Evolutionary conservation across 2,329 filamentous ascomycete genomes (phyloP).

Genomic region (Tricladium varicosporioides): DNA sequence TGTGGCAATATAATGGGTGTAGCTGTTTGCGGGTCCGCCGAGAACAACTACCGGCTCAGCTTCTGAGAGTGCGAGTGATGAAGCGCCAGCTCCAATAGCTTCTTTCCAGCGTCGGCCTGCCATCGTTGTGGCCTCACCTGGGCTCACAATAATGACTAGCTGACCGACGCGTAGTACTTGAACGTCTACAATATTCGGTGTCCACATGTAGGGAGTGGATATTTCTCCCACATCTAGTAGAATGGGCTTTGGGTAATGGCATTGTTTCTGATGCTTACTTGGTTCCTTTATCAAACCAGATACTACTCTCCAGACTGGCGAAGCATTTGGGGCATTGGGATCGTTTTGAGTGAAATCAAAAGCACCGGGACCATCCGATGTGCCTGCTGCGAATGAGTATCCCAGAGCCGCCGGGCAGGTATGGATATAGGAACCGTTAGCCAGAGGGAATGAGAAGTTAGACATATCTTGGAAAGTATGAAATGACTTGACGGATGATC

Average conservation of each 20-base stretch:
- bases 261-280: slow-evolving; percentile 65
- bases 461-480: slow-evolving; percentile 85
- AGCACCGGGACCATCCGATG: slow-evolving; percentile 83
- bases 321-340: slow-evolving; percentile 65
- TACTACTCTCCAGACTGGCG: slow-evolving; percentile 72
- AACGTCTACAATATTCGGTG: slow-evolving; percentile 86
- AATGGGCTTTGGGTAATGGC: slow-evolving; percentile 80
- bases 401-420: slow-evolving; percentile 88
- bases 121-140: slow-evolving; percentile 92
- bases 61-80: slow-evolving; percentile 38
- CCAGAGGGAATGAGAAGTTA: slow-evolving; percentile 68
- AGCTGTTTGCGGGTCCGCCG: slow-evolving; percentile 85
- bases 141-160: slow-evolving; percentile 77
- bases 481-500: slow-evolving; percentile 71
- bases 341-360: slow-evolving; percentile 94
- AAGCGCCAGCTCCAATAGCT: slow-evolving; percentile 56
- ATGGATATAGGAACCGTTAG: slow-evolving; percentile 66
- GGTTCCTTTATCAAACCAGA: slow-evolving; percentile 71
- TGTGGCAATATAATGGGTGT: slow-evolving; percentile 74
- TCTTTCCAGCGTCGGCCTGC: slow-evolving; percentile 82
- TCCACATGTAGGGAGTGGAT: slow-evolving; percentile 78
- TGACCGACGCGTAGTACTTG: slow-evolving; percentile 84
- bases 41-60: slow-evolving; percentile 72
- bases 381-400: slow-evolving; percentile 90
- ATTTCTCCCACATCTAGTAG: slow-evolving; percentile 85